Percentiles rank a stretch among this genome's conserved stretches.
These are phyloP conservation scores for Arthrobotrys conoides DNA, from an alignment of 2,329 filamentous ascomycete genomes.

Conservation along the genomic window DNA sequence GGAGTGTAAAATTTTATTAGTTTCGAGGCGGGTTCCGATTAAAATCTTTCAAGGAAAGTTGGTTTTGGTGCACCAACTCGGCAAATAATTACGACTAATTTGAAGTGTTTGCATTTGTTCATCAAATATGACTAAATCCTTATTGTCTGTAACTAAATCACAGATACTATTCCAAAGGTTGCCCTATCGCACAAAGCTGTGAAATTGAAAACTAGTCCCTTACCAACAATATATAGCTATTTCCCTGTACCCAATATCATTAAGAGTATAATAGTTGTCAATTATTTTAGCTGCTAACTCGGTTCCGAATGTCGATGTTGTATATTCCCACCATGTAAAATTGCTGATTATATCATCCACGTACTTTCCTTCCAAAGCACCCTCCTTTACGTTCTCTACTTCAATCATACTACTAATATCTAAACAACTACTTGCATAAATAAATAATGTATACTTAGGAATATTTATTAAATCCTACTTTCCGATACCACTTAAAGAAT, in stretches of 20 bases:
- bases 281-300: not conserved
- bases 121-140: not conserved
- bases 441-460: not conserved
- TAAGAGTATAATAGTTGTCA: not conserved
- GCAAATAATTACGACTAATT: not conserved
- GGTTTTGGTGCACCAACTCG: not conserved
- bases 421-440: not conserved
- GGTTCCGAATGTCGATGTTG: not conserved
- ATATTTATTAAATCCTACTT: not conserved
- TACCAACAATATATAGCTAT: not conserved
- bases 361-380: not conserved
- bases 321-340: not conserved
- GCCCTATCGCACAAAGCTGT: not conserved
- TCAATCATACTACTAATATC: not conserved
- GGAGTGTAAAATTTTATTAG: not conserved
- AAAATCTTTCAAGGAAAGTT: constrained; percentile 1
- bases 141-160: not conserved
- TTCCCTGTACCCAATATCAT: not conserved
- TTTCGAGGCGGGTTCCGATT: not conserved
- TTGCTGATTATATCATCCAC: not conserved
- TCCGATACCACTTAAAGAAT: not conserved
- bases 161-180: constrained; percentile 2
- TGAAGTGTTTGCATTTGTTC: constrained; percentile 4
- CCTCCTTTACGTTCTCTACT: not conserved
- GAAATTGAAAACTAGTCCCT: not conserved